Evolutionary conservation across 2,329 filamentous ascomycete genomes (phyloP).

Genomic region (Paraphaeosphaeria sporulosa): DNA sequence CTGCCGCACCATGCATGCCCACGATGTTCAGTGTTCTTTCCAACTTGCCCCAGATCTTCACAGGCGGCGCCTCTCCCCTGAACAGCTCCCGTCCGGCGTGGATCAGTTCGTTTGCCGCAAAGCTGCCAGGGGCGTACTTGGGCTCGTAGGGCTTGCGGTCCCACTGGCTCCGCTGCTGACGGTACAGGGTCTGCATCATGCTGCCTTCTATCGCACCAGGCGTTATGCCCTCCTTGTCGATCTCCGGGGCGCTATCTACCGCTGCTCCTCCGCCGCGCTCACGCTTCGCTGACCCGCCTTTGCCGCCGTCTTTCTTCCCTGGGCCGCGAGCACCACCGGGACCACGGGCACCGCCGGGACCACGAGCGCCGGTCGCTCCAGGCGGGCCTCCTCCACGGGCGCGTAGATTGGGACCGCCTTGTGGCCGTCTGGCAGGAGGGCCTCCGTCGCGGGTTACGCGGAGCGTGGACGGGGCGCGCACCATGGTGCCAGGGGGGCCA

Average conservation of each 20-base stretch:
- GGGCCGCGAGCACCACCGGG: conserved; percentile 17
- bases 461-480: conserved; percentile 39
- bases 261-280: conserved; percentile 19
- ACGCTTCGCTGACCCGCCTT: conserved; percentile 31
- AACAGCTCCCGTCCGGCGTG: conserved; percentile 42
- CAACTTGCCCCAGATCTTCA: conserved; percentile 39
- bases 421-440: neutral
- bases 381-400: conserved; percentile 25
- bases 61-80: conserved; percentile 38
- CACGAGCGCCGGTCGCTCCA: conserved; percentile 15
- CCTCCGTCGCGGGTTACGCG: conserved; percentile 26
- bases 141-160: conserved; percentile 45
- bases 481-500: conserved; percentile 34
- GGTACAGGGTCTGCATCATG: conserved; percentile 42
- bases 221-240: conserved; percentile 16
- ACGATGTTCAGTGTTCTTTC: conserved; percentile 42
- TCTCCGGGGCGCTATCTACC: conserved; percentile 7
- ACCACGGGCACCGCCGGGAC: conserved; percentile 7
- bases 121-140: conserved; percentile 44
- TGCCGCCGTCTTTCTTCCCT: conserved; percentile 17
- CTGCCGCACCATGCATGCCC: conserved; percentile 44
- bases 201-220: conserved; percentile 28
- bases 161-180: conserved; percentile 46
- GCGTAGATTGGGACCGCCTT: conserved; percentile 35
- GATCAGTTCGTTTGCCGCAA: conserved; percentile 41